Evolutionary conservation across 352 stramenopile genomes (phyloP).

Genomic region (Phytopythium montanum): DNA sequence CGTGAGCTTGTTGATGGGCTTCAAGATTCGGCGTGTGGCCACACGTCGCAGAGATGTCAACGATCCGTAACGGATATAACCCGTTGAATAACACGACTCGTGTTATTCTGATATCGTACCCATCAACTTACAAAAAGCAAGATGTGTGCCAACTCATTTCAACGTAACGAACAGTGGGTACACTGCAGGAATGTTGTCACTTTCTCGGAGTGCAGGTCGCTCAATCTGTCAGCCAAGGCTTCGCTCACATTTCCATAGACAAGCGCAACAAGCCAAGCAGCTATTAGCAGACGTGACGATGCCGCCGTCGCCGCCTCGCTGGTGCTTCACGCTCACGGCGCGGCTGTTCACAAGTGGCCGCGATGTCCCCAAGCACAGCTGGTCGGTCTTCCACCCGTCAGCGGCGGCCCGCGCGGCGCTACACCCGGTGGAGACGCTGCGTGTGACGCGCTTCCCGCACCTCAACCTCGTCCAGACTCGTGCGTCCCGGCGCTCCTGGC

Average conservation of each 20-base stretch:
- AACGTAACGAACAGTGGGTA: too few relatives aligned
- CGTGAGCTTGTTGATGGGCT: too few relatives aligned
- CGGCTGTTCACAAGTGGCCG: slow-evolving; percentile 1
- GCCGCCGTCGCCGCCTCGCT: not conserved
- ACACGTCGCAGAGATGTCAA: not conserved
- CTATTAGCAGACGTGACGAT: not conserved
- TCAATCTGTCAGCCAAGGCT: not conserved
- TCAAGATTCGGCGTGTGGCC: not conserved
- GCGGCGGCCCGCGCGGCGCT: slow-evolving; percentile 15
- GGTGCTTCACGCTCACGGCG: slow-evolving; percentile 2
- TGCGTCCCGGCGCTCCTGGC: slow-evolving; percentile 11
- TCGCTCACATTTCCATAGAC: not conserved
- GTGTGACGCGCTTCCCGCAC: slow-evolving; percentile 28
- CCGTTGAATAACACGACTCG: too few relatives aligned
- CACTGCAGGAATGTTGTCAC: too few relatives aligned
- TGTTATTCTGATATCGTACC: too few relatives aligned
- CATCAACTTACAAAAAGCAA: too few relatives aligned
- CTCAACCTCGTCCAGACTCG: slow-evolving; percentile 41
- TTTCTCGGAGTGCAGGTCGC: not conserved
- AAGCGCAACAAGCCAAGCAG: not conserved
- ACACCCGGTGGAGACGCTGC: slow-evolving; percentile 31
- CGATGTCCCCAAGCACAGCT: slow-evolving; percentile 36
- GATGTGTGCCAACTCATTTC: too few relatives aligned
- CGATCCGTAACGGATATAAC: too few relatives aligned
- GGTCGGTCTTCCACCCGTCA: slow-evolving; percentile 43